These are phyloP conservation scores for Arabidopsis arenosa DNA, from an alignment of 345 rosid species.

Conservation along the genomic window DNA sequence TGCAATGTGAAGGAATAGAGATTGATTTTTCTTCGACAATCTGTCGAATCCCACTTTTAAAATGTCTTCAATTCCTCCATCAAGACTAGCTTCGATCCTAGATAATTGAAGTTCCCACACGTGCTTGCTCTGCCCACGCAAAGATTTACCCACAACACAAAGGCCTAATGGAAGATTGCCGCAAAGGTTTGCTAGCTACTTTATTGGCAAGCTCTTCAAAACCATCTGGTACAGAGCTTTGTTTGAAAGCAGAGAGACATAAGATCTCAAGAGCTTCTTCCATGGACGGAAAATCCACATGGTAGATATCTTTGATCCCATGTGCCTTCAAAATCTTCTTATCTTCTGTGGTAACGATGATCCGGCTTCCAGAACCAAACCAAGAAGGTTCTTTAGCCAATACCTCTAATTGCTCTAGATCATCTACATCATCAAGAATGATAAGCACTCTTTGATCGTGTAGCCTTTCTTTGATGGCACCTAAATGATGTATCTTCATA, in stretches of 20 bases:
- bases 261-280: slow-evolving; percentile 32
- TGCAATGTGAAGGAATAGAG: slow-evolving; percentile 46
- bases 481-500: slow-evolving; percentile 21
- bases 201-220: slow-evolving; percentile 2
- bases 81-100: background rate
- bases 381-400: slow-evolving; percentile 47
- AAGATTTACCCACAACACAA: slow-evolving; percentile 35
- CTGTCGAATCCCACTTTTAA: slow-evolving; percentile 39
- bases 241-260: slow-evolving; percentile 14
- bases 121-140: background rate
- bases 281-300: background rate
- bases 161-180: slow-evolving; percentile 43
- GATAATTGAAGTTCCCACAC: slow-evolving; percentile 34
- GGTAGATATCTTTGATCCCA: background rate
- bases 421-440: background rate
- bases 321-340: background rate
- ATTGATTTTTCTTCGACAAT: slow-evolving; percentile 3
- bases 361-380: slow-evolving; percentile 55
- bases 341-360: slow-evolving; percentile 63
- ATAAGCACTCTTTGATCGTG: slow-evolving; percentile 7
- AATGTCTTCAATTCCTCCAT: background rate
- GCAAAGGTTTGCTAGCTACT: background rate
- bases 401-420: background rate
- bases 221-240: background rate
- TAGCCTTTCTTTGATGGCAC: background rate